These are phyloP conservation scores for Tephrocybe sp. DNA, from an alignment of 768 basidiomycete species.

Conservation along the genomic window DNA sequence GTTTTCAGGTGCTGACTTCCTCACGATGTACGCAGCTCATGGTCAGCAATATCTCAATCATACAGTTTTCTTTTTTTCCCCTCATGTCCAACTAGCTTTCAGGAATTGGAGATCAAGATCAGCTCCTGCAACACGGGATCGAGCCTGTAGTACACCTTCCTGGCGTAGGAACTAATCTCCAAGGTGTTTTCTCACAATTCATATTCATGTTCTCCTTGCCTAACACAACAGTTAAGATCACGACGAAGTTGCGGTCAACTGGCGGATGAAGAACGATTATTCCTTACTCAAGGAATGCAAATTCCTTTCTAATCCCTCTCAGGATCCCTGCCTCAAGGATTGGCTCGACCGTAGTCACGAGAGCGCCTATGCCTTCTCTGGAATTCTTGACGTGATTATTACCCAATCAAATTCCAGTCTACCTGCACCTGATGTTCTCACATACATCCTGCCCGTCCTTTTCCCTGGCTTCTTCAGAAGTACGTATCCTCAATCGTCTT, in stretches of 20 bases:
- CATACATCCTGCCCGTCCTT: constrained; percentile 22
- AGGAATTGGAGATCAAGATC: constrained; percentile 23
- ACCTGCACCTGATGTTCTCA: constrained; percentile 24
- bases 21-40: constrained; percentile 17
- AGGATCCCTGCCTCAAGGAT: constrained; percentile 26
- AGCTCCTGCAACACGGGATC: constrained; percentile 24
- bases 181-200: constrained; percentile 20
- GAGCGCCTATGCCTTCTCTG: constrained; percentile 26
- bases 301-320: constrained; percentile 20
- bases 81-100: background rate
- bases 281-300: constrained; percentile 24
- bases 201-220: background rate
- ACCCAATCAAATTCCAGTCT: constrained; percentile 20
- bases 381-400: constrained; percentile 20
- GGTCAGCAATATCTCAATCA: constrained; percentile 4
- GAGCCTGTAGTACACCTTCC: constrained; percentile 26
- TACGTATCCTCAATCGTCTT: background rate
- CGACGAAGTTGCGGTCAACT: constrained; percentile 28
- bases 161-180: constrained; percentile 33
- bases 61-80: background rate
- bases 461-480: too few species aligned
- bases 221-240: constrained; percentile 19
- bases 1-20: too few species aligned
- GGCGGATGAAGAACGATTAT: constrained; percentile 25
- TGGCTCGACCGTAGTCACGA: constrained; percentile 20